A percentile compares a stretch with the other conserved stretches of the same genome.
Conservation (phyloP, 73 alveolate species). For the Stentor coeruleus region DNA sequence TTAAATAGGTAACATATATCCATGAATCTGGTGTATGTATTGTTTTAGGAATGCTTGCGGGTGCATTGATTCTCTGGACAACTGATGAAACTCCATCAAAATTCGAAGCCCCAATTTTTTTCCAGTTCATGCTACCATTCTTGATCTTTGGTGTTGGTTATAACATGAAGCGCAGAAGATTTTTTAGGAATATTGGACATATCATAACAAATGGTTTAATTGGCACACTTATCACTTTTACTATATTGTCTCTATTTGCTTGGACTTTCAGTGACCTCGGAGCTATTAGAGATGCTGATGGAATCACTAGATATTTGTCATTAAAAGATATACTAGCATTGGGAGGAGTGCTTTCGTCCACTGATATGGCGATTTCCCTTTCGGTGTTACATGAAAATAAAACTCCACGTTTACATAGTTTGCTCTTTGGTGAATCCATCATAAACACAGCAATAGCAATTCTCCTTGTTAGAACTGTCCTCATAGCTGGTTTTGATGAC, state of each 20-base stretch:
- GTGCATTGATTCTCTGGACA: neutral
- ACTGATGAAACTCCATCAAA: slow-evolving; percentile 12
- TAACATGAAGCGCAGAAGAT: slow-evolving; percentile 32
- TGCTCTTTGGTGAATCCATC: slow-evolving; percentile 95
- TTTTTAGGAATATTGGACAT: slow-evolving; percentile 88
- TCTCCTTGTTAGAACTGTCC: slow-evolving; percentile 62
- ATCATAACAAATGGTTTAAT: slow-evolving; percentile 89
- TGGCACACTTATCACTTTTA: slow-evolving; percentile 87
- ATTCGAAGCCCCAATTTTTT: slow-evolving; percentile 43
- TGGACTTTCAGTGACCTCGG: slow-evolving; percentile 40
- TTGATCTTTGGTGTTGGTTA: slow-evolving; percentile 72
- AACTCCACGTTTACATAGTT: slow-evolving; percentile 83
- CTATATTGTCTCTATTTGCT: slow-evolving; percentile 76
- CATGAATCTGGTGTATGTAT: slow-evolving; percentile 1
- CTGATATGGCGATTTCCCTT: slow-evolving; percentile 92
- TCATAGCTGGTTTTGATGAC: slow-evolving; percentile 2
- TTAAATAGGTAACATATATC: neutral
- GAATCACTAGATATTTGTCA: neutral
- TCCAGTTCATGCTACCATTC: slow-evolving; percentile 78
- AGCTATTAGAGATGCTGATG: slow-evolving; percentile 20
- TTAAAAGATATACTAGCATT: slow-evolving; percentile 7
- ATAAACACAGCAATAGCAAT: slow-evolving; percentile 95
- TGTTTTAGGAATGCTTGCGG: neutral
- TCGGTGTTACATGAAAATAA: slow-evolving; percentile 78
- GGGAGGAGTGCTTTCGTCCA: slow-evolving; percentile 79